A percentile compares a stretch with the other conserved stretches of the same genome.
These are phyloP conservation scores for Candida fluviatilis DNA, from an alignment of 805 yeast genomes.

Conservation along the genomic window DNA sequence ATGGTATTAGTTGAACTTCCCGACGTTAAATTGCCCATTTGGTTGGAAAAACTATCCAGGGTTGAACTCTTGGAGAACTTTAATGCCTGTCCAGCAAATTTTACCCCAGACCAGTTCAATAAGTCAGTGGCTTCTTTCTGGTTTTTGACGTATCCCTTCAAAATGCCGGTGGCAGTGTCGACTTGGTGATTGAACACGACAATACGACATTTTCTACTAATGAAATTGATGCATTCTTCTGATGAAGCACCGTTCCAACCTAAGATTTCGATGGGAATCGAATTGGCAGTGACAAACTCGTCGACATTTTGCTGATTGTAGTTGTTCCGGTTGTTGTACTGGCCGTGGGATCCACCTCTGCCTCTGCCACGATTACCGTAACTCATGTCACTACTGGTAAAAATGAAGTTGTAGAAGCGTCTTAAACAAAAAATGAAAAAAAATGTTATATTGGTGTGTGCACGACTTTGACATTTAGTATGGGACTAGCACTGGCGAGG, in stretches of 20 bases:
- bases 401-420: neutral
- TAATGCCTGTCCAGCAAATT: constrained; percentile 73
- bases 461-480: too few species aligned
- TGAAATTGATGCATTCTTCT: constrained; percentile 64
- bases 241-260: constrained; percentile 82
- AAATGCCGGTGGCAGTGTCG: constrained; percentile 44
- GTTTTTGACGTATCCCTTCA: constrained; percentile 56
- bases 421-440: too few species aligned
- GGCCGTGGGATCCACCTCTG: constrained; percentile 19
- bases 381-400: constrained; percentile 21
- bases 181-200: constrained; percentile 49
- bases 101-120: constrained; percentile 64
- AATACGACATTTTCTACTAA: constrained; percentile 63
- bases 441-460: too few species aligned
- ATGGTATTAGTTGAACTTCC: constrained; percentile 51
- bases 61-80: constrained; percentile 40
- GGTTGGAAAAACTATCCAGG: constrained; percentile 13
- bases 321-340: constrained; percentile 14
- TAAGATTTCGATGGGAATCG: constrained; percentile 54
- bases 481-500: too few species aligned
- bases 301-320: constrained; percentile 19
- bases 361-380: constrained; percentile 31
- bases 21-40: constrained; percentile 6
- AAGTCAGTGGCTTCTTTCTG: constrained; percentile 57
- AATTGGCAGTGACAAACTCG: constrained; percentile 26